These are phyloP conservation scores for Hypoxylon fuscum DNA, from an alignment of 495 filamentous ascomycete species.

Conservation along the genomic window DNA sequence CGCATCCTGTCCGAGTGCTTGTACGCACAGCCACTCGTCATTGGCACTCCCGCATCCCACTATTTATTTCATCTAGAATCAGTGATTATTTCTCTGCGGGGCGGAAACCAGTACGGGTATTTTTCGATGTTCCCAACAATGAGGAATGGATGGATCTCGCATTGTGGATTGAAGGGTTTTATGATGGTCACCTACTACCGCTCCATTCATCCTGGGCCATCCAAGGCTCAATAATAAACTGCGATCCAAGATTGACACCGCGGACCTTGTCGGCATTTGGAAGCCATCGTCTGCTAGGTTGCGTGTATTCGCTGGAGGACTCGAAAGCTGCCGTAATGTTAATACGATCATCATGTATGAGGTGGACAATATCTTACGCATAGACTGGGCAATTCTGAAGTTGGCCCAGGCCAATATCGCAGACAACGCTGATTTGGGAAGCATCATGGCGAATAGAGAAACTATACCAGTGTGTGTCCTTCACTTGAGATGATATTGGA, in stretches of 20 bases:
- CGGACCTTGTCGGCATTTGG: conserved; percentile 59
- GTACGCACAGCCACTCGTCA: conserved; percentile 68
- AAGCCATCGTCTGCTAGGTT: conserved; percentile 43
- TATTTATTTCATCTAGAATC: not conserved
- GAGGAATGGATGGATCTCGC: not conserved
- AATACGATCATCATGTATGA: not conserved
- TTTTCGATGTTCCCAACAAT: not conserved
- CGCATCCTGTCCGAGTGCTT: conserved; percentile 58
- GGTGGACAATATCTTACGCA: conserved; percentile 3
- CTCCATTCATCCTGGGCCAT: conserved; percentile 60
- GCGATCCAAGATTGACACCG: conserved; percentile 68
- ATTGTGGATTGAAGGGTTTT: not conserved
- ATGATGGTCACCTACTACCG: conserved; percentile 24
- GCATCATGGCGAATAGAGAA: conserved; percentile 13
- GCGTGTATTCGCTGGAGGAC: not conserved
- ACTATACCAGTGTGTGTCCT: not conserved
- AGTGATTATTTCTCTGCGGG: not conserved
- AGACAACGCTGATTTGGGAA: conserved; percentile 12
- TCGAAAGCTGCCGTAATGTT: conserved; percentile 8
- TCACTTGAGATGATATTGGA: not conserved
- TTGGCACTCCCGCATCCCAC: conserved; percentile 62
- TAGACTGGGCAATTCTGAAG: not conserved
- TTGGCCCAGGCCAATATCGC: conserved; percentile 7
- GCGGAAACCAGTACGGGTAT: too few relatives aligned
- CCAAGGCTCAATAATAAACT: conserved; percentile 70